phyloP scores from a whole-genome alignment of 2,329 filamentous ascomycete genomes.

The Cercospora sojina region DNA sequence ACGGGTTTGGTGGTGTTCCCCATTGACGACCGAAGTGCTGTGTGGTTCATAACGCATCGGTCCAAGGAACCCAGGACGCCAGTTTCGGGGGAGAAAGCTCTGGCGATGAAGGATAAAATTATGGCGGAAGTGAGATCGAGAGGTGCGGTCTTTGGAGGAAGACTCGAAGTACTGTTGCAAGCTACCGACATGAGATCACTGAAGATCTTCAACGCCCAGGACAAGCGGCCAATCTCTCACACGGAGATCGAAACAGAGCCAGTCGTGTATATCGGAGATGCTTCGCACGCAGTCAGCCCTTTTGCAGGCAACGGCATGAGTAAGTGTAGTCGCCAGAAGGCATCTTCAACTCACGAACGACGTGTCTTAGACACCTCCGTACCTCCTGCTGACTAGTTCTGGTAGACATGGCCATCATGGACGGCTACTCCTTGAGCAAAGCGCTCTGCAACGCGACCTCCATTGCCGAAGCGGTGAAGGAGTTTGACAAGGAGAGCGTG shows the following conservation, averaged over 20 bases:
- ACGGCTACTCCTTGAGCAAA: conserved; percentile 50
- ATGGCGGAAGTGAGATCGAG: not conserved
- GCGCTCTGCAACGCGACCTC: conserved; percentile 23
- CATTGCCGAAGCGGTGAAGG: not conserved
- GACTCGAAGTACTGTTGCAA: conserved; percentile 44
- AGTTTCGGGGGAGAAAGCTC: not conserved
- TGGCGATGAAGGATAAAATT: not conserved
- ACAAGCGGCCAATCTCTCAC: conserved; percentile 49
- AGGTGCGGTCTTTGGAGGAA: not conserved
- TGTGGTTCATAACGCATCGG: conserved; percentile 43
- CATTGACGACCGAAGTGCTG: conserved; percentile 42
- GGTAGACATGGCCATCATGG: conserved; percentile 49
- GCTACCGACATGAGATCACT: conserved; percentile 43
- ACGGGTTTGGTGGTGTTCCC: conserved; percentile 49
- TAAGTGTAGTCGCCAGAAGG: too few relatives aligned
- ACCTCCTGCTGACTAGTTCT: too few relatives aligned
- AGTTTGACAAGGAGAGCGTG: conserved; percentile 7
- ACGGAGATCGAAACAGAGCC: conserved; percentile 10
- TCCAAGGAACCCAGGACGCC: not conserved
- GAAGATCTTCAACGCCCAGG: conserved; percentile 44
- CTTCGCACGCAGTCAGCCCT: conserved; percentile 52
- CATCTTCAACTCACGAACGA: too few relatives aligned
- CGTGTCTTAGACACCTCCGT: too few relatives aligned
- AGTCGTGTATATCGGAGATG: conserved; percentile 52
- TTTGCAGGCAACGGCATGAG: conserved; percentile 54